These are phyloP conservation scores for Aspergillus caelatus DNA, from an alignment of 2,329 filamentous ascomycete species.

Conservation along the genomic window DNA sequence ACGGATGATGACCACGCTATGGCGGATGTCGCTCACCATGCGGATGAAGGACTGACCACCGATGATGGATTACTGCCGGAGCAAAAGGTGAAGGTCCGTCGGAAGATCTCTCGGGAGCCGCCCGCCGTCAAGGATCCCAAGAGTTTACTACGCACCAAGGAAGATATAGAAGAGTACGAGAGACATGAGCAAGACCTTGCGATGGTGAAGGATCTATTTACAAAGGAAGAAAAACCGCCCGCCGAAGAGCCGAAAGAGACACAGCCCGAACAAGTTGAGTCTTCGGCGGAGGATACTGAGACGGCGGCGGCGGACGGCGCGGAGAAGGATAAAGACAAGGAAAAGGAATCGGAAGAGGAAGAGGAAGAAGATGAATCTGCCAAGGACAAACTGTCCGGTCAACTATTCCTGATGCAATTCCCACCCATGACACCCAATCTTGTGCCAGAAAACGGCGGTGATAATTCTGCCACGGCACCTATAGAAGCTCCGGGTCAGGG, in stretches of 20 bases:
- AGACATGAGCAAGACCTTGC: conserved; percentile 44
- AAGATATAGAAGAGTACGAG: conserved; percentile 48
- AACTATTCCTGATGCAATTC: conserved; percentile 66
- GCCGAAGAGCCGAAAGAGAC: conserved; percentile 24
- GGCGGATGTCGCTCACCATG: conserved; percentile 34
- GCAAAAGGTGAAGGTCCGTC: conserved; percentile 39
- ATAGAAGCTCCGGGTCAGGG: conserved; percentile 5
- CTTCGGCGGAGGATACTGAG: conserved; percentile 16
- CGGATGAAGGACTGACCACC: conserved; percentile 26
- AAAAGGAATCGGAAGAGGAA: conserved; percentile 26
- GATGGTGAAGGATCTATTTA: conserved; percentile 42
- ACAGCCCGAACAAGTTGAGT: conserved; percentile 14
- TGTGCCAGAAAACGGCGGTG: conserved; percentile 32
- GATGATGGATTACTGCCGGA: conserved; percentile 39
- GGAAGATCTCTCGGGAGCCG: conserved; percentile 29
- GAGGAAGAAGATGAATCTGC: conserved; percentile 32
- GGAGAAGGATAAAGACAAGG: conserved; percentile 21
- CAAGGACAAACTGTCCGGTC: conserved; percentile 52
- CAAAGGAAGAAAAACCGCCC: conserved; percentile 25
- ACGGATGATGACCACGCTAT: conserved; percentile 48
- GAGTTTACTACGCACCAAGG: conserved; percentile 43
- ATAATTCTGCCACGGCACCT: conserved; percentile 13
- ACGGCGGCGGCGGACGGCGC: conserved; percentile 16
- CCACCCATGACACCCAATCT: conserved; percentile 65
- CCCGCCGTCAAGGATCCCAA: conserved; percentile 29